Conservation (phyloP, 768 basidiomycete genomes). For the Hericium coralloides region DNA sequence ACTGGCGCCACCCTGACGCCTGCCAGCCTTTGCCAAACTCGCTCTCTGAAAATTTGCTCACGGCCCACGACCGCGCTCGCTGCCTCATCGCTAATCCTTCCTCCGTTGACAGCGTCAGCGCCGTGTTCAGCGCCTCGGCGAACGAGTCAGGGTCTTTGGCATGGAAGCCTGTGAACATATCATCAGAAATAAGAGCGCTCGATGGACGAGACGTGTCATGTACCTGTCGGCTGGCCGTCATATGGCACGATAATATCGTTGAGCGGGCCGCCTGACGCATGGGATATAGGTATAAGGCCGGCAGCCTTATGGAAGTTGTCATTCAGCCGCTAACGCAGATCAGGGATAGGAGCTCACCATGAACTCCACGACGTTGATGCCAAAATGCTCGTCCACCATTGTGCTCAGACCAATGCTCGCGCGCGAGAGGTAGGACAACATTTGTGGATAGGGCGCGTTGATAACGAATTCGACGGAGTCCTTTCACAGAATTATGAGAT, state of each 20-base stretch:
- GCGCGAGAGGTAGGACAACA: constrained; percentile 61
- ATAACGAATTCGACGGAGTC: constrained; percentile 67
- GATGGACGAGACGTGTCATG: constrained; percentile 3
- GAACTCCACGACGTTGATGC: constrained; percentile 95
- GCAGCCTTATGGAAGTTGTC: constrained; percentile 55
- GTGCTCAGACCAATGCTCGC: constrained; percentile 87
- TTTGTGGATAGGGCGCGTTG: constrained; percentile 69
- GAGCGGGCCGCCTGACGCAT: constrained; percentile 88
- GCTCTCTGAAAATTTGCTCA: constrained; percentile 63
- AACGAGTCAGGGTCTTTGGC: constrained; percentile 59
- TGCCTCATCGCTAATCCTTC: constrained; percentile 55
- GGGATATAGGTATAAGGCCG: constrained; percentile 84
- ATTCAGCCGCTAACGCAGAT: neutral
- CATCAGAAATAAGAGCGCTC: neutral
- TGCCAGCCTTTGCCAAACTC: constrained; percentile 77
- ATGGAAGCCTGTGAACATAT: constrained; percentile 56
- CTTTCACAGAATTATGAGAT: constrained; percentile 27
- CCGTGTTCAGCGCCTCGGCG: constrained; percentile 55
- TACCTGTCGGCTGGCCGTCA: constrained; percentile 61
- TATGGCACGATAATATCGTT: constrained; percentile 86
- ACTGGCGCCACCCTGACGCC: constrained; percentile 45
- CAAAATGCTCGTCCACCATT: constrained; percentile 98
- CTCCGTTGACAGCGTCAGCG: constrained; percentile 43
- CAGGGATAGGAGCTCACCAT: constrained; percentile 53
- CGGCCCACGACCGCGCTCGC: constrained; percentile 64